phyloP scores from a whole-genome alignment of 305 asterid species.

The Vinca major region DNA sequence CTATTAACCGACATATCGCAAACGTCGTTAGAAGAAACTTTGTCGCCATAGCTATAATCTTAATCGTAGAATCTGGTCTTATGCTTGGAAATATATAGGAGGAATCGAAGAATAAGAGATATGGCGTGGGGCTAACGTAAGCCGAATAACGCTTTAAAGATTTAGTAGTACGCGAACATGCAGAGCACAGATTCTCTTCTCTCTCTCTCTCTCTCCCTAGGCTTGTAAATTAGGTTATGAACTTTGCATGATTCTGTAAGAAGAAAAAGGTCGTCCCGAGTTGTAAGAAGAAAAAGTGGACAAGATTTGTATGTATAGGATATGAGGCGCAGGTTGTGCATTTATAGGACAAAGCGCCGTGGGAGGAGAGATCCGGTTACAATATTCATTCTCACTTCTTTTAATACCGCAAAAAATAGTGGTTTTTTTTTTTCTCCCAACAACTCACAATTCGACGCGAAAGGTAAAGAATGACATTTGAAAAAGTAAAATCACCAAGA shows the following conservation, averaged over 20 bases:
- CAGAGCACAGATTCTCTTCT: constrained; percentile 35
- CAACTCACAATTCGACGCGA: no score
- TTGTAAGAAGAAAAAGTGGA: constrained; percentile 4
- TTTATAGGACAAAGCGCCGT: constrained; percentile 36
- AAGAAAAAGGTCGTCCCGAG: background rate
- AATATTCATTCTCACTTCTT: no score
- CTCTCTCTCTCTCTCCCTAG: background rate
- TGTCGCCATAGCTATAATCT: constrained; percentile 28
- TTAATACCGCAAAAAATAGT: no score
- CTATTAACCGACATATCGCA: constrained; percentile 54
- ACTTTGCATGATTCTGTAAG: constrained; percentile 12
- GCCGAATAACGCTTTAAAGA: constrained; percentile 47
- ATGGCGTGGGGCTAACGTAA: constrained; percentile 33
- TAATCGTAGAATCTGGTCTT: no score
- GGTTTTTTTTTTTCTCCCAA: no score
- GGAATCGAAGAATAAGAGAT: constrained; percentile 12
- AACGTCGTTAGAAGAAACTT: constrained; percentile 40
- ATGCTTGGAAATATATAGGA: no score
- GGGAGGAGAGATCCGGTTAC: background rate
- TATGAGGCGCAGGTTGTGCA: constrained; percentile 38
- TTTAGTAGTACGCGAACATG: constrained; percentile 40
- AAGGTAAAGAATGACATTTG: no score
- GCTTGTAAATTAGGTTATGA: constrained; percentile 10
- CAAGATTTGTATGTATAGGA: constrained; percentile 23
- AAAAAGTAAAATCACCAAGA: no score